A percentile compares a stretch with the other conserved stretches of the same genome.
Conservation (phyloP, 2,329 filamentous ascomycete genomes). For the Waltergamsia citrina region DNA sequence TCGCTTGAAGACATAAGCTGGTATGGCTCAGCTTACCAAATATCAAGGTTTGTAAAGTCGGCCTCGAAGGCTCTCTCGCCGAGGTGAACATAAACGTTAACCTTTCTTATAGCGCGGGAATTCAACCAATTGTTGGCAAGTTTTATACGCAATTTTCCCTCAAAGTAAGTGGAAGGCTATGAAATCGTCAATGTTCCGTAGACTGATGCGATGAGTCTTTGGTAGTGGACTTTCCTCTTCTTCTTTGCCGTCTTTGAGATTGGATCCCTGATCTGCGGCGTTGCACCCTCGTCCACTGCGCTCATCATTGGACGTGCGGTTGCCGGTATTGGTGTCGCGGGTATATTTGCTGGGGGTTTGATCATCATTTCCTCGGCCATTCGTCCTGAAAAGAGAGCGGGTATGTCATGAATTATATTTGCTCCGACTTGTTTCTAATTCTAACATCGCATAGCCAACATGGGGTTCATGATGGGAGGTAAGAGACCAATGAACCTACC, state of each 20-base stretch:
- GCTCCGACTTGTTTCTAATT: no score
- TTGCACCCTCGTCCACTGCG: constrained; percentile 3
- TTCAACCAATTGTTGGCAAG: no score
- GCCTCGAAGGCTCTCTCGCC: no score
- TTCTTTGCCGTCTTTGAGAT: constrained; percentile 6
- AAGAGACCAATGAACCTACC: no score
- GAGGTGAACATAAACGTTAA: no score
- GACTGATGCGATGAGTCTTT: constrained; percentile 30
- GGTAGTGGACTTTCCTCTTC: constrained; percentile 3
- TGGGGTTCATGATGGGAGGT: no score
- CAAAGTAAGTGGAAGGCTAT: not conserved
- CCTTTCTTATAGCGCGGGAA: no score
- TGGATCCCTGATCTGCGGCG: constrained; percentile 5
- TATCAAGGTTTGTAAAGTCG: no score
- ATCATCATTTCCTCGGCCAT: not conserved
- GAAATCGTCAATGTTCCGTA: not conserved
- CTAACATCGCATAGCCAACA: no score
- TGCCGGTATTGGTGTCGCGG: constrained; percentile 1
- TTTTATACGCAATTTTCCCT: not conserved
- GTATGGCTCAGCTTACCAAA: no score
- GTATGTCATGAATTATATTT: no score
- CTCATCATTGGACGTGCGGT: constrained; percentile 6
- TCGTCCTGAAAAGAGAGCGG: not conserved
- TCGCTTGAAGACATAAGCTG: no score
- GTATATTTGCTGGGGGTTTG: not conserved